Percentiles rank a stretch among this genome's conserved stretches.
These are phyloP conservation scores for Myochromella boudieri DNA, from an alignment of 768 basidiomycete genomes.

Conservation along the genomic window DNA sequence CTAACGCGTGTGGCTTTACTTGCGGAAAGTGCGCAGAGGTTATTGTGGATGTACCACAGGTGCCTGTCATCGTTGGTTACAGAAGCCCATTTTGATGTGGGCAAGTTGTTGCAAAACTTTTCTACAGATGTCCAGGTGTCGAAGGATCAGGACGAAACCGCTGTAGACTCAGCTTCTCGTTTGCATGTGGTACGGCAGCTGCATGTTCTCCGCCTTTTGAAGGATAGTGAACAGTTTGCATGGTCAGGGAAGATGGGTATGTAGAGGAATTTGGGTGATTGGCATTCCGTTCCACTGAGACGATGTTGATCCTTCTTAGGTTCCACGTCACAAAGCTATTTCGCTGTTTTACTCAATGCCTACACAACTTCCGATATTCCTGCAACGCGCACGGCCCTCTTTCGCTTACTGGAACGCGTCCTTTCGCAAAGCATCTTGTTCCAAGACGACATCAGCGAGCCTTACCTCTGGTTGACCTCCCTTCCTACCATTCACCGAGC, in stretches of 20 bases:
- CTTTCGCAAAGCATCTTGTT: slow-evolving; percentile 77
- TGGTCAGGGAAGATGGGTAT: slow-evolving; percentile 77
- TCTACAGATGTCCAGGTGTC: slow-evolving; percentile 8
- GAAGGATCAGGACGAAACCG: slow-evolving; percentile 23
- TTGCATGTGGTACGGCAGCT: slow-evolving; percentile 62
- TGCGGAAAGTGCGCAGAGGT: slow-evolving; percentile 74
- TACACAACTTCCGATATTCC: slow-evolving; percentile 50
- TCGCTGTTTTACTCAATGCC: slow-evolving; percentile 70
- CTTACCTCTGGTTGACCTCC: slow-evolving; percentile 70
- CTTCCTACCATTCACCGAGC: slow-evolving; percentile 49
- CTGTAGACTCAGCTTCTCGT: slow-evolving; percentile 25
- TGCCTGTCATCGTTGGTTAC: slow-evolving; percentile 72
- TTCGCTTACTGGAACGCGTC: slow-evolving; percentile 57
- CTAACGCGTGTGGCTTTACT: slow-evolving; percentile 58
- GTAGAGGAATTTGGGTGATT: slow-evolving; percentile 20
- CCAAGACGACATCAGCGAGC: slow-evolving; percentile 71
- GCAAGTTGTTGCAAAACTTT: slow-evolving; percentile 66
- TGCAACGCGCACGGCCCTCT: slow-evolving; percentile 49
- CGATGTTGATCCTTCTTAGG: slow-evolving; percentile 19
- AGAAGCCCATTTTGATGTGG: slow-evolving; percentile 84
- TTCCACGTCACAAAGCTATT: slow-evolving; percentile 57
- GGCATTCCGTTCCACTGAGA: too few relatives aligned
- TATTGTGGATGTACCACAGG: slow-evolving; percentile 85
- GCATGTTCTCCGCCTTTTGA: slow-evolving; percentile 75
- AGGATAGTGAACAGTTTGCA: slow-evolving; percentile 73